Conservation (phyloP, 305 asterid species). For the Ajuga reptans region DNA sequence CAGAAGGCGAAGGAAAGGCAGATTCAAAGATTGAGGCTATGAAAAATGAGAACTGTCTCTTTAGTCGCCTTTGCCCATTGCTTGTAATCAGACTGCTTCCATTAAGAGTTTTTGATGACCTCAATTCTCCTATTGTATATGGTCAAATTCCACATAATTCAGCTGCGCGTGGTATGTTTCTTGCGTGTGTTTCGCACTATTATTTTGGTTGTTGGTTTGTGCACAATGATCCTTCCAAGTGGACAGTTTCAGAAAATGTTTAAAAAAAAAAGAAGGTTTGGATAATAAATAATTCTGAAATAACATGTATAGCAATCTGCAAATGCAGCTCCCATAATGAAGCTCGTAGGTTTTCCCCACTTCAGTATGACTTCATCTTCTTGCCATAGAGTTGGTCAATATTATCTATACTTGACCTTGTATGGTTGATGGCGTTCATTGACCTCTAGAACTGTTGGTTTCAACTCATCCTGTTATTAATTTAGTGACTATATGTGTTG, state of each 20-base stretch:
- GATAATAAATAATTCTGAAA: not conserved
- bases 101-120: constrained; percentile 64
- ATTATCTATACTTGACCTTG: not conserved
- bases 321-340: not conserved
- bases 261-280: not conserved
- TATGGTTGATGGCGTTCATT: not conserved
- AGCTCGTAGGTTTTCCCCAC: not conserved
- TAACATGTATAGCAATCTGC: not conserved
- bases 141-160: constrained; percentile 39
- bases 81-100: constrained; percentile 86
- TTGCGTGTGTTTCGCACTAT: not conserved
- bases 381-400: not conserved
- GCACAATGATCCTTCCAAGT: not conserved
- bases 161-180: constrained; percentile 41
- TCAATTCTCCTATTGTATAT: constrained; percentile 53
- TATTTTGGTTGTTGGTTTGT: not conserved
- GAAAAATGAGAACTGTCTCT: constrained; percentile 41
- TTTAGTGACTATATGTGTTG: not conserved
- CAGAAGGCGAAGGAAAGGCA: constrained; percentile 26
- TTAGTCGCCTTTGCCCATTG: constrained; percentile 74
- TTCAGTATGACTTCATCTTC: not conserved
- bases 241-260: not conserved
- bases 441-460: no score
- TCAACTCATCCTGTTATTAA: no score
- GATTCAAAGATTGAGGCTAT: constrained; percentile 31